Evolutionary conservation across 441 rosid species (phyloP), one percentile per base, ranked within the genome.

Genomic region (Populus hybrid): DNA sequence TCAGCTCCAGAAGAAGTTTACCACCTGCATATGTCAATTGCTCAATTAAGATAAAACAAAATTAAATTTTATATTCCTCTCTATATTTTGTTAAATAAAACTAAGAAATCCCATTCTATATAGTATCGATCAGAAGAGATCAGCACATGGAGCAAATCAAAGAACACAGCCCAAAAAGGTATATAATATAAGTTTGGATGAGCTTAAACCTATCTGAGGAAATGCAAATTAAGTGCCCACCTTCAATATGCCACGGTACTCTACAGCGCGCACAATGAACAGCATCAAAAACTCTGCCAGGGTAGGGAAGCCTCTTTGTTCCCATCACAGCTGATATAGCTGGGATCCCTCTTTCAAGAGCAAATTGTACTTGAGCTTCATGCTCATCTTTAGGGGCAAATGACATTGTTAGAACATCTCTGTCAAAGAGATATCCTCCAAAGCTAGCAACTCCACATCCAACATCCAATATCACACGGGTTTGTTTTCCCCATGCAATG

Each of bases 401-500:
- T 75, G 99, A 95, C 98, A 95, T 92, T 11, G 95, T 78, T n/a
- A 95, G 86, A 73, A 88, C 98, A 77, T 85, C 90, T 84, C 93
- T 89, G 74, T 95, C 97, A 79, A 95, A 95, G 61, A 95, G 95
- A 83, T 76, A 95, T 75, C 97, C 98, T 72, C 98, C 98, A 79
- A 95, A 94, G 83, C 99, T 94, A 79, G 99, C 98, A 82, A 92
- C 99, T 64, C 97, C 98, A 82, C 98, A 95, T 82, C 99, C 99
- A 81, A 95, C 97, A 82, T 95, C 99, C 89, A 95, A 85, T 73
- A 92, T 63, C 66, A 95, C 97, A 24, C 97, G 97, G 57, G 97
- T 78, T 38, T 81, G 91, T 77, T 88, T 92, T 77, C 98, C 98
- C 99, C 98, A 95, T 28, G 92, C 94, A 78, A 95, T 83, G 68